Conservation (phyloP, 1,284 basidiomycete species). For the Sanghuangporus baumii region DNA sequence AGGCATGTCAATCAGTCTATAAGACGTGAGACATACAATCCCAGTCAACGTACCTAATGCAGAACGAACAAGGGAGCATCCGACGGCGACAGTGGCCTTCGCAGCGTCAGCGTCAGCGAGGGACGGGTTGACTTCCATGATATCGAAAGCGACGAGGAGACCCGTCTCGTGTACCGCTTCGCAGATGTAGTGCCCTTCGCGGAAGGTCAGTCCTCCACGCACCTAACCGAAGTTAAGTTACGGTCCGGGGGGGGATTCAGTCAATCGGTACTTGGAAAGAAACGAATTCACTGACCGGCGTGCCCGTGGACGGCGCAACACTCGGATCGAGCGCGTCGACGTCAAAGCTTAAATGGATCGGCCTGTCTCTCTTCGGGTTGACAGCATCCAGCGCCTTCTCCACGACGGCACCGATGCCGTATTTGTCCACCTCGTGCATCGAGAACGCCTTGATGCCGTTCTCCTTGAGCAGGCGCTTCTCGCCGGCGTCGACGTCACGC, state of each 20-base stretch:
- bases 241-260: not conserved
- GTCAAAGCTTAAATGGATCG: slow-evolving; percentile 96
- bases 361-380: slow-evolving; percentile 77
- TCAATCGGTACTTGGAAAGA: not conserved
- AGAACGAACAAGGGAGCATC: slow-evolving; percentile 87
- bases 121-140: slow-evolving; percentile 98
- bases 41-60: slow-evolving; percentile 68
- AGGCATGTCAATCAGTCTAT: not conserved
- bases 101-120: slow-evolving; percentile 71
- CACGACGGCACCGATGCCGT: slow-evolving; percentile 92
- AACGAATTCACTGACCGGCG: slow-evolving; percentile 44
- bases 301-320: slow-evolving; percentile 94
- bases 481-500: slow-evolving; percentile 88
- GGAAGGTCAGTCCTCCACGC: slow-evolving; percentile 93
- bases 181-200: slow-evolving; percentile 97
- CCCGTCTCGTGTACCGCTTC: slow-evolving; percentile 95
- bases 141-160: slow-evolving; percentile 83
- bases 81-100: slow-evolving; percentile 87
- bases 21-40: not conserved
- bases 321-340: slow-evolving; percentile 93
- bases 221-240: slow-evolving; percentile 41
- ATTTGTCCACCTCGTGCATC: slow-evolving; percentile 98
- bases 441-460: slow-evolving; percentile 91
- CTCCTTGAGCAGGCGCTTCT: slow-evolving; percentile 85
- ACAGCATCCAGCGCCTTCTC: slow-evolving; percentile 95